Conservation (phyloP, 371 early-diverging fungal genomes). For the Mucor indicus region DNA sequence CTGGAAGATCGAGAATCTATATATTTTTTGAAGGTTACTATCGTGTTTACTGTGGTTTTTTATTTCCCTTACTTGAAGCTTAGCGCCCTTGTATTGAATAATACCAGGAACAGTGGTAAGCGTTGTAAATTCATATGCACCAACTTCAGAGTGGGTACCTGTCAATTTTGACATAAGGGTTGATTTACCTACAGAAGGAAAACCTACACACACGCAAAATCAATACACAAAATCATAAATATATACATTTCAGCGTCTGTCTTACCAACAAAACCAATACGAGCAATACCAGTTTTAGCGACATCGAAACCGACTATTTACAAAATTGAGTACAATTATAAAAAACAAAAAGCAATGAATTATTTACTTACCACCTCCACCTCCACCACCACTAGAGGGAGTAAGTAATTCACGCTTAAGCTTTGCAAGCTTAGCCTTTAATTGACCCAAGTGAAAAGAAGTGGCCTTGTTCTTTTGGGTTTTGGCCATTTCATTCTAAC, state of each 20-base stretch:
- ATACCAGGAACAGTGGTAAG: conserved; percentile 97
- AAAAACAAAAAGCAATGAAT: not conserved
- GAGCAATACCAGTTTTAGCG: conserved; percentile 95
- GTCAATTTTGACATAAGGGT: conserved; percentile 98
- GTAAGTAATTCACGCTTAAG: conserved; percentile 90
- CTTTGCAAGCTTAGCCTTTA: conserved; percentile 99
- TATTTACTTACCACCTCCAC: conserved; percentile 57
- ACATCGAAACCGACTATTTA: conserved; percentile 89
- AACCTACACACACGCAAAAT: conserved; percentile 64
- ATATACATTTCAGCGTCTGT: no score
- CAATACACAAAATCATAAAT: not conserved
- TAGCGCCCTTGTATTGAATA: conserved; percentile 98
- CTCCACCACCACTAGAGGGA: conserved; percentile 80
- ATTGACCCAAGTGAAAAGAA: conserved; percentile 96
- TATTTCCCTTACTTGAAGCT: conserved; percentile 60
- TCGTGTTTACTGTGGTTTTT: not conserved
- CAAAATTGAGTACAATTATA: not conserved
- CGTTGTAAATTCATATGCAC: conserved; percentile 99
- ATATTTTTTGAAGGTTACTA: not conserved
- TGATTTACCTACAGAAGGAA: conserved; percentile 97
- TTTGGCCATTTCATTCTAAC: conserved; percentile 64
- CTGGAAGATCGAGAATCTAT: conserved; percentile 72
- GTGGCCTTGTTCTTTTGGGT: conserved; percentile 92
- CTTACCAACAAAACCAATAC: conserved; percentile 88
- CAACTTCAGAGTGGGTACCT: conserved; percentile 96